phyloP scores from a whole-genome alignment of 179 eudicot genomes.

The Patellifolia procumbens region DNA sequence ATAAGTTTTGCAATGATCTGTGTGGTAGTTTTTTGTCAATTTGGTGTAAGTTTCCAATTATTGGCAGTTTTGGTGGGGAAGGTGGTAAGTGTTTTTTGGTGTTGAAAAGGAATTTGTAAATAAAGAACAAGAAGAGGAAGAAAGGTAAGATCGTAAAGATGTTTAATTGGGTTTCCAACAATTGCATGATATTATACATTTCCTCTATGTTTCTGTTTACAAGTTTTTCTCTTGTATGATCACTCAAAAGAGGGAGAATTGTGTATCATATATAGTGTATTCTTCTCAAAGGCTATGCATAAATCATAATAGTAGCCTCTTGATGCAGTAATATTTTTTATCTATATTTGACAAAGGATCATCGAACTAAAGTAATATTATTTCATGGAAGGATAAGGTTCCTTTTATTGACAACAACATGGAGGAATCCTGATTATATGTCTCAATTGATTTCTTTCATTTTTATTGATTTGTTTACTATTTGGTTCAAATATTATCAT shows the following conservation, averaged over 20 bases:
- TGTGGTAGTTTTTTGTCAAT: constrained; percentile 41
- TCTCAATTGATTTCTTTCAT: too few relatives aligned
- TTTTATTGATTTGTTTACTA: too few relatives aligned
- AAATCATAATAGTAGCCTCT: too few relatives aligned
- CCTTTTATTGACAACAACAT: too few relatives aligned
- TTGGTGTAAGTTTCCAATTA: constrained; percentile 58
- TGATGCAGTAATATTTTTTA: too few relatives aligned
- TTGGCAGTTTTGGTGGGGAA: constrained; percentile 49
- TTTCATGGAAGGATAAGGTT: too few relatives aligned
- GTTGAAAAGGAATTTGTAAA: constrained; percentile 24
- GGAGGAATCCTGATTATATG: too few relatives aligned
- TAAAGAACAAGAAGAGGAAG: constrained; percentile 20
- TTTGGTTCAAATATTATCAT: too few relatives aligned
- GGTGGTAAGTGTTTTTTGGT: constrained; percentile 43
- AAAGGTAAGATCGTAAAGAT: constrained; percentile 2
- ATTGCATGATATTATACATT: constrained; percentile 1
- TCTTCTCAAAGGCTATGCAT: neutral
- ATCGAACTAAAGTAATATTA: too few relatives aligned
- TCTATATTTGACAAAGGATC: too few relatives aligned
- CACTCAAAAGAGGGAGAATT: neutral
- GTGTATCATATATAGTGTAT: neutral
- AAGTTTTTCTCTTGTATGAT: neutral
- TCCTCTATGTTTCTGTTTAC: neutral
- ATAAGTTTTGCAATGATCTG: constrained; percentile 36
- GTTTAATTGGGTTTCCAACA: neutral